A percentile compares a stretch with the other conserved stretches of the same genome.
These are phyloP conservation scores for Eleusine indica DNA, from an alignment of 176 grass and related monocot genomes.

Conservation along the genomic window DNA sequence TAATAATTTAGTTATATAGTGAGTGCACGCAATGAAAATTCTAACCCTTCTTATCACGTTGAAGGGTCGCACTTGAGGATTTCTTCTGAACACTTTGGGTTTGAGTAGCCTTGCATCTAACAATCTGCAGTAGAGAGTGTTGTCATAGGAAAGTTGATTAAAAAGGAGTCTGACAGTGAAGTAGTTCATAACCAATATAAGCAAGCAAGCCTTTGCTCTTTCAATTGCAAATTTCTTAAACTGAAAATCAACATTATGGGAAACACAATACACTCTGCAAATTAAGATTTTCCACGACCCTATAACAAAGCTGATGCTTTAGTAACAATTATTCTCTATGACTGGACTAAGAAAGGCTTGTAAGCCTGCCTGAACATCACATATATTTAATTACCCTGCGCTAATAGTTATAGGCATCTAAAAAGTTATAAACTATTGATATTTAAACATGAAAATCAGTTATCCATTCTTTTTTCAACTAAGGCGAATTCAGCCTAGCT, in stretches of 20 bases:
- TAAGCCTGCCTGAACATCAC: too few relatives aligned
- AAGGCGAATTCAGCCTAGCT: not conserved
- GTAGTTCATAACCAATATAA: not conserved
- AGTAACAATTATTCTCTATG: not conserved
- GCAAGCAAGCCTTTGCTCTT: not conserved
- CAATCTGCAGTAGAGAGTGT: constrained; percentile 29
- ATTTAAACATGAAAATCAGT: not conserved
- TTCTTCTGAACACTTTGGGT: constrained; percentile 60
- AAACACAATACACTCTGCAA: not conserved
- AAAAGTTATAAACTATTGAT: too few relatives aligned
- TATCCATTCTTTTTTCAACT: not conserved
- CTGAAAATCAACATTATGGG: constrained; percentile 9
- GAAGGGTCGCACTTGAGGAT: constrained; percentile 50
- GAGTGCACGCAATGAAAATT: not conserved
- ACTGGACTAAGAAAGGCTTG: not conserved
- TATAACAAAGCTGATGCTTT: not conserved
- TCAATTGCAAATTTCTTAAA: not conserved
- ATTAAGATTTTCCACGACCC: not conserved
- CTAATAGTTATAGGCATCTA: not conserved
- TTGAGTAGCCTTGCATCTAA: constrained; percentile 55
- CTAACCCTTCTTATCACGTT: constrained; percentile 56
- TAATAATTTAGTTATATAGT: not conserved
- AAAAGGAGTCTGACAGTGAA: constrained; percentile 3
- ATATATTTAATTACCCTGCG: not conserved
- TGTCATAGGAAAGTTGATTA: constrained; percentile 10